phyloP scores from a whole-genome alignment of 2,329 filamentous ascomycete species.

The Didymosphaeria variabile region DNA sequence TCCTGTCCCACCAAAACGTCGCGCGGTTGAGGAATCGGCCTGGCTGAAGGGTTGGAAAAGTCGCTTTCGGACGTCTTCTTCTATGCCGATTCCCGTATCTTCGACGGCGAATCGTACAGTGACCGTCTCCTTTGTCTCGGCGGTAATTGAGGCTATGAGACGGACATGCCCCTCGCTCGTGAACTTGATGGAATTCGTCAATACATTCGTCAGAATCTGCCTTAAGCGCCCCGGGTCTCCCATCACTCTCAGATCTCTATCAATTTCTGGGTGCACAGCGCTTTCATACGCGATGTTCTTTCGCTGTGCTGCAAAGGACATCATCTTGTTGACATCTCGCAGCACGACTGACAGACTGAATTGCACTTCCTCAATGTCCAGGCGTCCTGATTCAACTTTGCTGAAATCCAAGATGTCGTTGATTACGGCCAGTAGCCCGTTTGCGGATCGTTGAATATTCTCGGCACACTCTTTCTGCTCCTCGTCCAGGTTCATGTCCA shows the following conservation, averaged over 20 bases:
- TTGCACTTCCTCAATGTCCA: slow-evolving; percentile 83
- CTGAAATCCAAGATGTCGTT: slow-evolving; percentile 93
- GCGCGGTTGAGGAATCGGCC: slow-evolving; percentile 80
- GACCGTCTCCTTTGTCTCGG: slow-evolving; percentile 70
- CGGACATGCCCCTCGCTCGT: slow-evolving; percentile 55
- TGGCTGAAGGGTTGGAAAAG: slow-evolving; percentile 85
- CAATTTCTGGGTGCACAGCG: slow-evolving; percentile 69
- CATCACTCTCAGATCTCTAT: slow-evolving; percentile 77
- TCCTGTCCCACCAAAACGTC: slow-evolving; percentile 81
- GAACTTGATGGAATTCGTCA: slow-evolving; percentile 64
- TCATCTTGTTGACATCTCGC: slow-evolving; percentile 84
- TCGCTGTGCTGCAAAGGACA: slow-evolving; percentile 82
- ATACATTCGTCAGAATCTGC: slow-evolving; percentile 82
- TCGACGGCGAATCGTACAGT: slow-evolving; percentile 76
- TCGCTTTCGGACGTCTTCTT: slow-evolving; percentile 75
- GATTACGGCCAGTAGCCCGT: slow-evolving; percentile 84
- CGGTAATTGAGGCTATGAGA: slow-evolving; percentile 70
- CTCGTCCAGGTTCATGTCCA: slow-evolving; percentile 72
- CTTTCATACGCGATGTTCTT: slow-evolving; percentile 78
- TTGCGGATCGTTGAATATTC: slow-evolving; percentile 81
- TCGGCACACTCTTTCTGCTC: slow-evolving; percentile 79
- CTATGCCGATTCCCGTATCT: slow-evolving; percentile 83
- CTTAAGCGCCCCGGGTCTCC: slow-evolving; percentile 85
- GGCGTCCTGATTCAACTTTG: slow-evolving; percentile 79
- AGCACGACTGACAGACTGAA: slow-evolving; percentile 79